Evolutionary conservation across 257 asterid species (phyloP).

Genomic region (Forsythia viridissima): DNA sequence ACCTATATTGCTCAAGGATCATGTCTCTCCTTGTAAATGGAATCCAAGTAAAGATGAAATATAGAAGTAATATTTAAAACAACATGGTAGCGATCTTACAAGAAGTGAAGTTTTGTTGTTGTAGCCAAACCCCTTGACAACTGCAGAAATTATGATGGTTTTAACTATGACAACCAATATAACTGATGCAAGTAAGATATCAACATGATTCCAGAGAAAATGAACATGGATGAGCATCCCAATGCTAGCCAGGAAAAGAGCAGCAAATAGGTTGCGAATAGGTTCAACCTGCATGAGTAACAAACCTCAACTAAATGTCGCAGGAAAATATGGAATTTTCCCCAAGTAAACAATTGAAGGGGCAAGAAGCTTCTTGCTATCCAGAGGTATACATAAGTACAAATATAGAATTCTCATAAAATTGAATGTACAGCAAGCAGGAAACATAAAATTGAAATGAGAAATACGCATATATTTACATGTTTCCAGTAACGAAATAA

Average conservation of each 20-base stretch:
- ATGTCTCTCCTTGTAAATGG: conserved; percentile 13
- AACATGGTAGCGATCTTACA: conserved; percentile 51
- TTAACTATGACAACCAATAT: conserved; percentile 84
- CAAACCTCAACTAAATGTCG: conserved; percentile 30
- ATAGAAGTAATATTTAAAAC: not conserved
- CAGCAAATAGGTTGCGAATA: conserved; percentile 95
- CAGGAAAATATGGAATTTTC: conserved; percentile 9
- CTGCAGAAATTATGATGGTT: conserved; percentile 76
- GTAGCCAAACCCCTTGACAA: conserved; percentile 97
- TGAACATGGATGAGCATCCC: conserved; percentile 99
- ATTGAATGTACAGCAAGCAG: not conserved
- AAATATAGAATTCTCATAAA: not conserved
- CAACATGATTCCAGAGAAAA: conserved; percentile 98
- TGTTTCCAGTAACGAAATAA: conserved; percentile 10
- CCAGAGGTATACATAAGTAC: conserved; percentile 7
- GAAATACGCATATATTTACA: not conserved
- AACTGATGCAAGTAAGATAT: conserved; percentile 93
- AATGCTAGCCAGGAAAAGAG: conserved; percentile 96
- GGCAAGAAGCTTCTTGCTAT: not conserved
- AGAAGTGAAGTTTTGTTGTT: conserved; percentile 89
- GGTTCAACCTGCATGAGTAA: conserved; percentile 81
- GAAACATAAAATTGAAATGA: not conserved
- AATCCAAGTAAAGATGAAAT: conserved; percentile 20
- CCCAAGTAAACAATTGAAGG: not conserved
- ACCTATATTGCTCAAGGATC: conserved; percentile 49